These are phyloP conservation scores for Pseudogymnoascus sp. DNA, from an alignment of 2,329 filamentous ascomycete species.

Conservation along the genomic window DNA sequence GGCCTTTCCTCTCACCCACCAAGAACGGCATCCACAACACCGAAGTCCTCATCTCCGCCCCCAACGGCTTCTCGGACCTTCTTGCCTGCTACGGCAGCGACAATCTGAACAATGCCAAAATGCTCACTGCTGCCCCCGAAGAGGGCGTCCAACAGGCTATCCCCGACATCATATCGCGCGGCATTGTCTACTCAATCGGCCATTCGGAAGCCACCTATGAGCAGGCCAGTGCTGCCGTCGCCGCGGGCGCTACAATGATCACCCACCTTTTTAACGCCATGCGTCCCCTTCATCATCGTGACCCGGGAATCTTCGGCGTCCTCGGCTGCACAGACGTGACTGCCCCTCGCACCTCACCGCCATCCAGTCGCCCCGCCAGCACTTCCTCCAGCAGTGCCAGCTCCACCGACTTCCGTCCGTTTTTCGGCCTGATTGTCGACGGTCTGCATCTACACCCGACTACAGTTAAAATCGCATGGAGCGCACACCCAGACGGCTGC, in stretches of 20 bases:
- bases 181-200: slow-evolving; percentile 72
- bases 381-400: background rate
- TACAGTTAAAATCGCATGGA: slow-evolving; percentile 81
- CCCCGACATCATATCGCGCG: slow-evolving; percentile 51
- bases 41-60: slow-evolving; percentile 57
- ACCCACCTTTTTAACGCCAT: slow-evolving; percentile 94
- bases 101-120: slow-evolving; percentile 55
- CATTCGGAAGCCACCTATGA: slow-evolving; percentile 86
- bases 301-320: slow-evolving; percentile 83
- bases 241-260: slow-evolving; percentile 76
- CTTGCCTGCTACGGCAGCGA: slow-evolving; percentile 62
- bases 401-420: slow-evolving; percentile 45
- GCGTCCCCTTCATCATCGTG: slow-evolving; percentile 81
- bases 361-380: slow-evolving; percentile 11
- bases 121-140: slow-evolving; percentile 84
- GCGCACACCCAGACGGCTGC: slow-evolving; percentile 74
- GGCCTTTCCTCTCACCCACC: slow-evolving; percentile 72
- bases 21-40: slow-evolving; percentile 83
- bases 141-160: slow-evolving; percentile 58
- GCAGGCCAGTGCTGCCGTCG: slow-evolving; percentile 62
- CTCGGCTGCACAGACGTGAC: slow-evolving; percentile 56
- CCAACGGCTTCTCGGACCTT: slow-evolving; percentile 56
- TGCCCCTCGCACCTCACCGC: slow-evolving; percentile 23
- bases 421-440: slow-evolving; percentile 83
- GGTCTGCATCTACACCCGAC: slow-evolving; percentile 86